A percentile compares a stretch with the other conserved stretches of the same genome.
phyloP scores from a whole-genome alignment of 306 rosid species.

The Castanea sativa region DNA sequence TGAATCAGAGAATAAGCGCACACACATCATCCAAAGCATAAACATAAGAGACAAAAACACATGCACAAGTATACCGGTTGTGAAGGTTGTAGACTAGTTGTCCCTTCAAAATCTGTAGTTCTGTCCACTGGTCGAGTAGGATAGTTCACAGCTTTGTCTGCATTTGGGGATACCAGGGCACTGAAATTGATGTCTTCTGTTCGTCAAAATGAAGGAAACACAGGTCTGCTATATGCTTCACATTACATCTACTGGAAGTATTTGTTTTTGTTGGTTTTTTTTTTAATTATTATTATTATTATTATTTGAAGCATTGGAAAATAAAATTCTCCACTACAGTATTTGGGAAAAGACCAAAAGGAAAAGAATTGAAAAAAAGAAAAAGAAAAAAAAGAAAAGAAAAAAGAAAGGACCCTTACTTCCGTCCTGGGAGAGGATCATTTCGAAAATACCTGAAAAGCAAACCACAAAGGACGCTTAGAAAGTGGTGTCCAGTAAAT shows the following conservation, averaged over 20 bases:
- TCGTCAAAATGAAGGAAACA: slow-evolving; percentile 29
- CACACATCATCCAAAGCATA: not conserved
- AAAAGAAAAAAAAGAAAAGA: slow-evolving; percentile 19
- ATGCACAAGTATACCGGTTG: slow-evolving; percentile 51
- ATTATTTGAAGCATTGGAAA: not conserved
- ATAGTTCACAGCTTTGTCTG: slow-evolving; percentile 81
- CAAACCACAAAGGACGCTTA: slow-evolving; percentile 23
- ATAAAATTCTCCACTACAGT: slow-evolving; percentile 10
- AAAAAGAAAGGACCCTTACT: slow-evolving; percentile 53
- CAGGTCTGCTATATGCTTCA: slow-evolving; percentile 11
- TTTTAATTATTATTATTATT: no score
- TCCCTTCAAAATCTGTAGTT: slow-evolving; percentile 90
- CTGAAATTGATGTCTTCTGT: slow-evolving; percentile 48
- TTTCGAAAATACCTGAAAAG: slow-evolving; percentile 77
- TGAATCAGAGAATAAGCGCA: not conserved
- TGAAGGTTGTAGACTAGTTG: slow-evolving; percentile 80
- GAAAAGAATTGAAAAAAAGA: not conserved
- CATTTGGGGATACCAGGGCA: slow-evolving; percentile 76
- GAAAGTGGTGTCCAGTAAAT: slow-evolving; percentile 14
- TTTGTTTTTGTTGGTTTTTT: not conserved
- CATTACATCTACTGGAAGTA: slow-evolving; percentile 16
- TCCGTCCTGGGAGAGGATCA: slow-evolving; percentile 88
- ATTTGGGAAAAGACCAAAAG: slow-evolving; percentile 9
- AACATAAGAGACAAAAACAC: not conserved
- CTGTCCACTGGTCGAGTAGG: slow-evolving; percentile 93